phyloP scores from a whole-genome alignment of 208 protist genomes.

The Lotmaria passim region DNA sequence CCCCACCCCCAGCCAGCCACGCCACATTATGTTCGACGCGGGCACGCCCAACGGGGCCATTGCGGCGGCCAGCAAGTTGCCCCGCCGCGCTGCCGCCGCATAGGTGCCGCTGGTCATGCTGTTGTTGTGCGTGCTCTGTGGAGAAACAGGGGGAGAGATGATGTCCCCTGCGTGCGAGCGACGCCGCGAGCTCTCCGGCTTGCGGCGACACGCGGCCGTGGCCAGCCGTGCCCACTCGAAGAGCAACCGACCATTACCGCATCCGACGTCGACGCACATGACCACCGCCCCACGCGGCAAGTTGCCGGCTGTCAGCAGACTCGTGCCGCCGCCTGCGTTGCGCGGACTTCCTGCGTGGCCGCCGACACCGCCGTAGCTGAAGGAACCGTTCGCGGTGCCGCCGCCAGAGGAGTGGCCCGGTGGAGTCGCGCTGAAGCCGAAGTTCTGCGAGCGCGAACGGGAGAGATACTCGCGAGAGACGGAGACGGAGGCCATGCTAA shows the following conservation, averaged over 20 bases:
- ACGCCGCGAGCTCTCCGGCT: neutral
- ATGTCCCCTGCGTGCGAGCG: conserved; percentile 4
- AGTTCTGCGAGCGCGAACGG: conserved; percentile 15
- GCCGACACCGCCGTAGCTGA: conserved; percentile 1
- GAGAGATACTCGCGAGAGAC: conserved; percentile 18
- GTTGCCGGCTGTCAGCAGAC: conserved; percentile 2
- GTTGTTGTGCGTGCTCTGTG: conserved; percentile 4
- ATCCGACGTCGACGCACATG: conserved; percentile 63
- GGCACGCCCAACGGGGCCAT: conserved; percentile 18
- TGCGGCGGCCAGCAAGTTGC: conserved; percentile 22
- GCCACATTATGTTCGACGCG: conserved; percentile 15
- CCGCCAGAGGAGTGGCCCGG: neutral
- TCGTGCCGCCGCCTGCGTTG: neutral
- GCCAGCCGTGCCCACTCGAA: conserved; percentile 74
- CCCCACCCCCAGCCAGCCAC: conserved; percentile 57
- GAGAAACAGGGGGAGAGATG: conserved; percentile 5
- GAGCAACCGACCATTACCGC: conserved; percentile 75
- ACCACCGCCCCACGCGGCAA: conserved; percentile 29
- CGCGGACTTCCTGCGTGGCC: neutral
- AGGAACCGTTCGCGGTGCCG: neutral
- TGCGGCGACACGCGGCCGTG: conserved; percentile 29
- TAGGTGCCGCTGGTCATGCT: conserved; percentile 6
- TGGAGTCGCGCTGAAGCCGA: neutral
- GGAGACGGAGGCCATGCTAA: conserved; percentile 33
- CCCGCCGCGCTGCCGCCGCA: conserved; percentile 1